Base-by-base conservation (phyloP, 805 yeast genomes). In the Pachysolen tannophilus region DNA sequence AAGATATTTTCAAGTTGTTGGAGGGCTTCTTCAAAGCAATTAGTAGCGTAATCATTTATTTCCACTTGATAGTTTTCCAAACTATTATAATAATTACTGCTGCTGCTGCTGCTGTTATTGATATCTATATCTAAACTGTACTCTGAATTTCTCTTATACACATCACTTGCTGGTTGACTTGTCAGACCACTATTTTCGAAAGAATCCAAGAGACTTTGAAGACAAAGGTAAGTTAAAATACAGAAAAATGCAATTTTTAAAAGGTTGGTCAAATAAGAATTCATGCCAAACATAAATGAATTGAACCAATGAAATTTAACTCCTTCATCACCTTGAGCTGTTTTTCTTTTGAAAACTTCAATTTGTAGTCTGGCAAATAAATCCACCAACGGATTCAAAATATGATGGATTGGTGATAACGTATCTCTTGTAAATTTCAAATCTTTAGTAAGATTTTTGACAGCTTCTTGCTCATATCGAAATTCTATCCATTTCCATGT, bases 401-500 rank as follows among this genome's bases (percentile, higher is more conserved):
- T 20, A 16, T 24, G 34, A 17, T 31, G 17, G 2, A 23, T 28
- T 5, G 10, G n/a, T 11, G 18, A 20, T 6, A 24, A 23, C 3
- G n/a, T 7, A 20, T 31, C 28, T 9, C 14, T 18, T 15, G 20
- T 28, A 9, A 28, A 23, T 7, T 31, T 18, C 3, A 21, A 13
- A 16, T 23, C 20, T 15, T 24, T 8, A 5, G 24, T 11, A 14
- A 15, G 8, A 16, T 31, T 24, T 3, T 20, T 16, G 23, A 17
- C 27, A 17, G 5, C 8, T 23, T 19, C 25, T 13, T 23, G 21
- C 25, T 31, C 34, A 16, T 19, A 31, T 24, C 28, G n/a, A 21
- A 31, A 31, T 24, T 31, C 15, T 6, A 31, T 14, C 34, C 34
- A 31, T 20, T 24, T 31, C 34, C 34, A 31, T 4, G 24, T 5